Evolutionary conservation across 768 basidiomycete species (phyloP).

Genomic region (Butyriboletus loyo): DNA sequence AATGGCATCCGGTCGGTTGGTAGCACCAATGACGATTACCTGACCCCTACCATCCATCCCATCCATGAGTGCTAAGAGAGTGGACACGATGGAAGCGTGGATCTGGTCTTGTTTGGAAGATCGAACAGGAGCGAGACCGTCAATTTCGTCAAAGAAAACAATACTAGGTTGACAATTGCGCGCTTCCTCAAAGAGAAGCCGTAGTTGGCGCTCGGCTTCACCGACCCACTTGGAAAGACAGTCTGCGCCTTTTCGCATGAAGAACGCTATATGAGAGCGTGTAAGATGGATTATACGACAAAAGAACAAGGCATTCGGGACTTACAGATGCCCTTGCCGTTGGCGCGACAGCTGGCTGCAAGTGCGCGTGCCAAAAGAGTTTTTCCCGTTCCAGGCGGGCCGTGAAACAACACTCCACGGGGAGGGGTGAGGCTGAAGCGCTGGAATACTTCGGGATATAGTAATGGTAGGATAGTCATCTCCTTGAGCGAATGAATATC

Average conservation of each 20-base stretch:
- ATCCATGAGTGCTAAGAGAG: slow-evolving; percentile 95
- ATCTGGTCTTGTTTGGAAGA: slow-evolving; percentile 99
- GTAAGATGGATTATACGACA: neutral
- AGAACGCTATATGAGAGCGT: slow-evolving; percentile 68
- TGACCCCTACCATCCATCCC: slow-evolving; percentile 99
- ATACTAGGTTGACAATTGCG: slow-evolving; percentile 89
- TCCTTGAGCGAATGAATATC: slow-evolving; percentile 97
- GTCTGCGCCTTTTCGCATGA: slow-evolving; percentile 99
- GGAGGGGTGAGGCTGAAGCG: slow-evolving; percentile 93
- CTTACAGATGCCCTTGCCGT: slow-evolving; percentile 86
- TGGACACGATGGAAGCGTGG: slow-evolving; percentile 96
- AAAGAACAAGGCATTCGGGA: slow-evolving; percentile 9
- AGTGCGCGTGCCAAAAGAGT: slow-evolving; percentile 92
- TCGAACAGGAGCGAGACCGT: slow-evolving; percentile 95
- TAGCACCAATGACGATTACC: slow-evolving; percentile 96
- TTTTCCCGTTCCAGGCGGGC: slow-evolving; percentile 98
- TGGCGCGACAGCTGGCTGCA: slow-evolving; percentile 85
- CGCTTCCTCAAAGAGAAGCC: slow-evolving; percentile 95
- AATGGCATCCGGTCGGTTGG: slow-evolving; percentile 96
- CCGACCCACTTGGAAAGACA: slow-evolving; percentile 99
- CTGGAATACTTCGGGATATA: slow-evolving; percentile 97
- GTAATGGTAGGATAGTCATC: slow-evolving; percentile 92
- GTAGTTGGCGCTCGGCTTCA: slow-evolving; percentile 94
- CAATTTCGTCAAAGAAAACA: slow-evolving; percentile 99
- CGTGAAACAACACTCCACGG: slow-evolving; percentile 94